Evolutionary conservation across 345 rosid species (phyloP).

Genomic region (Brassica napus): DNA sequence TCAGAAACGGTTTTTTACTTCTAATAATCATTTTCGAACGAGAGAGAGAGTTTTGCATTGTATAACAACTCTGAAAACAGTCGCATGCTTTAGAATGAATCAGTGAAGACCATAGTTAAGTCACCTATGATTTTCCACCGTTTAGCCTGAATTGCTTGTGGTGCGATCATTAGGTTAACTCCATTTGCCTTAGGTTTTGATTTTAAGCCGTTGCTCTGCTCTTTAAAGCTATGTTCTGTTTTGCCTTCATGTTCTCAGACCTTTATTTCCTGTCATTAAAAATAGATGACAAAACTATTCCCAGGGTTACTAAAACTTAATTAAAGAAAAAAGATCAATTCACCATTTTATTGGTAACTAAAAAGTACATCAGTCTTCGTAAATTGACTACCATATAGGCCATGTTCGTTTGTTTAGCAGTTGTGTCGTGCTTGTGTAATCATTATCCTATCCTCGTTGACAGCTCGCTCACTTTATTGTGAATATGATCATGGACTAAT

Average conservation of each 20-base stretch:
- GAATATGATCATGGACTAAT: not conserved
- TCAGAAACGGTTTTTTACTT: not conserved
- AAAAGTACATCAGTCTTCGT: no score
- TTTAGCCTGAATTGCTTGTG: constrained; percentile 3
- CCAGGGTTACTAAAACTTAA: not conserved
- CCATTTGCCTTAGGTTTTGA: constrained; percentile 31
- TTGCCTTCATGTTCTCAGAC: not conserved
- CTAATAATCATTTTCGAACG: not conserved
- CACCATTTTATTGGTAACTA: not conserved
- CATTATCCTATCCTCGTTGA: not conserved
- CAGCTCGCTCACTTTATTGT: not conserved
- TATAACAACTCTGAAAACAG: not conserved
- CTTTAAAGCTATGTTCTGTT: not conserved
- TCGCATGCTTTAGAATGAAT: not conserved
- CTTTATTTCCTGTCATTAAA: not conserved
- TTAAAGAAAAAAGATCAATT: not conserved
- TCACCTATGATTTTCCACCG: constrained; percentile 27
- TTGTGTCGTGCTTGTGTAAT: not conserved
- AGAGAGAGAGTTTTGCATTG: not conserved
- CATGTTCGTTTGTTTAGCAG: not conserved
- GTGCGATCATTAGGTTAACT: constrained; percentile 36
- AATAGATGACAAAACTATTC: not conserved
- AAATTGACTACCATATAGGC: no score
- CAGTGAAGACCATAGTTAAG: constrained; percentile 33
- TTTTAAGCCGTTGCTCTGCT: not conserved